phyloP scores from a whole-genome alignment of 164 flowering plant genomes.

The Umbellularia californica region DNA sequence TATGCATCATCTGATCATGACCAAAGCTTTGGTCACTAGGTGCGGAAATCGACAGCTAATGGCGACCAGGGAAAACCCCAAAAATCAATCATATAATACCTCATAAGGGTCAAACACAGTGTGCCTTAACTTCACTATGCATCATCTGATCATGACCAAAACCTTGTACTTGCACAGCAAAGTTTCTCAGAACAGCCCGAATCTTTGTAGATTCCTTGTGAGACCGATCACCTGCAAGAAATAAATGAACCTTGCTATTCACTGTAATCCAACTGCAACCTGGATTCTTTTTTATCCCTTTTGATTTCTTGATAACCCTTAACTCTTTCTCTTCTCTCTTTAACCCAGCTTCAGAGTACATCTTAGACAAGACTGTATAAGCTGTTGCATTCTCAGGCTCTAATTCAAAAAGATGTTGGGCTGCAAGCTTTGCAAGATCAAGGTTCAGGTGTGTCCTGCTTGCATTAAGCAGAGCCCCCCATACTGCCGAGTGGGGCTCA shows the following conservation, averaged over 20 bases:
- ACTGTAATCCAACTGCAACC: constrained; percentile 49
- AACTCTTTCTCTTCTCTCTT: constrained; percentile 21
- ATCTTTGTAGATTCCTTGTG: constrained; percentile 18
- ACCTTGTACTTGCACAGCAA: background rate
- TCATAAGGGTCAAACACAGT: too few species aligned
- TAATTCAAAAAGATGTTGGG: constrained; percentile 36
- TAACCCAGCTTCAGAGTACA: constrained; percentile 28
- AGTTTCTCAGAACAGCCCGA: constrained; percentile 9
- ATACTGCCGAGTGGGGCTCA: constrained; percentile 64
- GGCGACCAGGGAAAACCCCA: background rate
- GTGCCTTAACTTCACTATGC: background rate
- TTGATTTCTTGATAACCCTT: constrained; percentile 25
- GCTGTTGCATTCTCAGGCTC: constrained; percentile 39
- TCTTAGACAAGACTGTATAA: constrained; percentile 34
- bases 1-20: background rate
- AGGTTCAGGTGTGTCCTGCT: constrained; percentile 59
- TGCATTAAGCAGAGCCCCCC: constrained; percentile 88
- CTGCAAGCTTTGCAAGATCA: constrained; percentile 68
- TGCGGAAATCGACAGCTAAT: too few species aligned
- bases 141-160: background rate
- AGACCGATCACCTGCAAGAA: constrained; percentile 24
- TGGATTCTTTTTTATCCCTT: constrained; percentile 31
- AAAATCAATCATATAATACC: background rate
- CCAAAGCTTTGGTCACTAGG: background rate
- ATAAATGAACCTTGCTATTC: constrained; percentile 20